Base-by-base conservation (phyloP, 176 grass and related monocot species). In the Carex scoparia region DNA sequence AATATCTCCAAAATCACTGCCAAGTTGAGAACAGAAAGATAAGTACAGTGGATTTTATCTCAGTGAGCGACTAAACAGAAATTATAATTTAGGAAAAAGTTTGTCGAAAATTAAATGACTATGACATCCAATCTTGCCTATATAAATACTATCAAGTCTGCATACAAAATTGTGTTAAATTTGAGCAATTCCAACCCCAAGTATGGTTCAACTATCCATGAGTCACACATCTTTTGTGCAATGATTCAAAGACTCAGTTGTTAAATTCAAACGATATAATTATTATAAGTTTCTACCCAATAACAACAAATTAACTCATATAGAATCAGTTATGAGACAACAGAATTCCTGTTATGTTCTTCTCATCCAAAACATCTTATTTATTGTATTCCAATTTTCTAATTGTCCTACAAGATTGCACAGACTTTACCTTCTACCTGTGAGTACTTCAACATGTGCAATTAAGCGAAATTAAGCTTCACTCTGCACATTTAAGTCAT, bases 1-100 rank as follows among this genome's bases (percentile, higher is more conserved):
- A 84, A 92, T 88, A 87, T 94, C 93, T 92, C 91, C 91, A 84
- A 99, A 99, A 79, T 90, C 91, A 89, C 93, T 99, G 88, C 90
- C 80, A 90, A 53, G 32, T 85, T 83, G 54, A 57, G 19, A 78
- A 51, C 62, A 32, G 78, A 79, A 30, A 58, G 65, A 61, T 65
- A 28, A 30, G 12, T 7, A 73, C 13, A 12, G 38, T 60, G 2
- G 30, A 58, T 19, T 72, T 44, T 77, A 40, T 14, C 49, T 77
- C 49, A 18, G 48, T 6, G 44, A 10, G 23, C 2, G 3, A 56
- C 51, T 33, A 78, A 31, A 32, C 28, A 57, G 48, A 33, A 77
- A 55, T 27, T 77, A 23, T 27, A 10, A 72, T 72, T 14, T 48
- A 48, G 2, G 2, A 4, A 9, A 23, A 5, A 18, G 32, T 35